A percentile compares a stretch with the other conserved stretches of the same genome.
Evolutionary conservation across 2,329 filamentous ascomycete species (phyloP).

Genomic region (Teratosphaeria pseudoeucalypti): DNA sequence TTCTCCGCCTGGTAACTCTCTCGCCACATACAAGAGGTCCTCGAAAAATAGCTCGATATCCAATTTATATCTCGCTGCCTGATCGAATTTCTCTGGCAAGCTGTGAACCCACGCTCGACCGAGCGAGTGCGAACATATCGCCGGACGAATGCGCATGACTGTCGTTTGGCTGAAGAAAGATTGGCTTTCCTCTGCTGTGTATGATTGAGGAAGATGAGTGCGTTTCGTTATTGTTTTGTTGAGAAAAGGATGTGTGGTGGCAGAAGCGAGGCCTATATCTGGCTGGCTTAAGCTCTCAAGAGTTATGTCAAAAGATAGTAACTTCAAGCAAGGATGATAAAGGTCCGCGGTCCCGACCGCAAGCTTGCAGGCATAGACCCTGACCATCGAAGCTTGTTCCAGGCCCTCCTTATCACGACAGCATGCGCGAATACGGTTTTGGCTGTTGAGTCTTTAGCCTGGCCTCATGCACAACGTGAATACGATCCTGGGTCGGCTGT

Average conservation of each 20-base stretch:
- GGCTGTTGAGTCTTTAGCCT: background rate
- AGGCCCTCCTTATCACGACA: background rate
- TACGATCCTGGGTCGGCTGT: background rate
- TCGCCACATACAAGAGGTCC: conserved; percentile 55
- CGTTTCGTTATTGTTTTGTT: background rate
- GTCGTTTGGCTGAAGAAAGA: background rate
- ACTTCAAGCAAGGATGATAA: background rate
- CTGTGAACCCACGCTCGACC: conserved; percentile 62
- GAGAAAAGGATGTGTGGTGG: background rate
- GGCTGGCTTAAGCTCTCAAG: background rate
- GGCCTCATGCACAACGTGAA: background rate
- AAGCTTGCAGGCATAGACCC: background rate
- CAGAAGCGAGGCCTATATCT: background rate
- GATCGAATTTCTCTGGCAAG: conserved; percentile 56
- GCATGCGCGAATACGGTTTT: background rate
- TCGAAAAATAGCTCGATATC: conserved; percentile 72
- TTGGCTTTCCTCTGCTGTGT: background rate
- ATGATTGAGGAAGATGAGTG: background rate
- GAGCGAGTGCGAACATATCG: conserved; percentile 67
- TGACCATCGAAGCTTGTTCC: background rate
- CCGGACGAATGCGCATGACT: conserved; percentile 46
- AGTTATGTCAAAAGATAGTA: background rate
- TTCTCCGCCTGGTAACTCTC: conserved; percentile 33
- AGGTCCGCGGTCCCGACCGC: background rate
- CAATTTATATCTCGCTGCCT: conserved; percentile 55